These are phyloP conservation scores for Lentinula sp. DNA, from an alignment of 768 basidiomycete genomes.

Conservation along the genomic window DNA sequence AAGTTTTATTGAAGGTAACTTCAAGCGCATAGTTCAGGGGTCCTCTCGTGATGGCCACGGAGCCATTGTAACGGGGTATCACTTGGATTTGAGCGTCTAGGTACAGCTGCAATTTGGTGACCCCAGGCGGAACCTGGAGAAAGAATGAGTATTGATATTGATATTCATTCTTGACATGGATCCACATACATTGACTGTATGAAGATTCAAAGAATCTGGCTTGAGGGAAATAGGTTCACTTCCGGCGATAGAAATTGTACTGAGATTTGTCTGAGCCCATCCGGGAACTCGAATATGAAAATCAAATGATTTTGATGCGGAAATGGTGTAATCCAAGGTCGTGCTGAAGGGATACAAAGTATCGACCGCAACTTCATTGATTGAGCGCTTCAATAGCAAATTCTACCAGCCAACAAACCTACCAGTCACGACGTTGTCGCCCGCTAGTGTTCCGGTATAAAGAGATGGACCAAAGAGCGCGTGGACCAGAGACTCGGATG, in stretches of 20 bases:
- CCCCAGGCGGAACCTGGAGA: constrained; percentile 17
- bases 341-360: constrained; percentile 34
- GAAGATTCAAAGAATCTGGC: constrained; percentile 24
- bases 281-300: constrained; percentile 32
- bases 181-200: constrained; percentile 22
- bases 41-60: constrained; percentile 30
- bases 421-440: constrained; percentile 27
- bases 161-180: background rate
- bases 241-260: constrained; percentile 27
- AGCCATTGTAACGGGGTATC: constrained; percentile 27
- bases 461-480: constrained; percentile 32
- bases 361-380: constrained; percentile 23
- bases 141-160: background rate
- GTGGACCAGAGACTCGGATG: constrained; percentile 23
- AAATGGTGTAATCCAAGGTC: constrained; percentile 28
- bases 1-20: constrained; percentile 26
- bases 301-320: constrained; percentile 22
- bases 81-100: constrained; percentile 27
- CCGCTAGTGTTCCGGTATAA: constrained; percentile 26
- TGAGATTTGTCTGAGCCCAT: constrained; percentile 29
- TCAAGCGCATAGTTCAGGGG: constrained; percentile 32
- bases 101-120: constrained; percentile 22
- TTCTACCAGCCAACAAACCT: background rate
- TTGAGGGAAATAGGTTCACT: constrained; percentile 15
- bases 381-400: background rate